Evolutionary conservation across 208 protist species (phyloP).

Genomic region (Tritrichomonas musculus): DNA sequence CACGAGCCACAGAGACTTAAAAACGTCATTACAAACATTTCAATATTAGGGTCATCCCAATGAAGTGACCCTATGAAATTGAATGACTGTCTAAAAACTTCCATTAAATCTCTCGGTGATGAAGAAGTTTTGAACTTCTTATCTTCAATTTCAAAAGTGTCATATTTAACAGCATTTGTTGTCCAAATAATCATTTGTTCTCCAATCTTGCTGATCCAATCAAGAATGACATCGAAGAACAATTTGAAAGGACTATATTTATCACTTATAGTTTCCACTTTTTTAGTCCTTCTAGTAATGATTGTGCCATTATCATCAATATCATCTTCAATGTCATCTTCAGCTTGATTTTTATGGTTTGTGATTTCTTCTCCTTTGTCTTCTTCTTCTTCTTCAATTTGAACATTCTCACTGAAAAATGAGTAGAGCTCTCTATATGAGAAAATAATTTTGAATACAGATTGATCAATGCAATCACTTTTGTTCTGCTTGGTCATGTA

Average conservation of each 20-base stretch:
- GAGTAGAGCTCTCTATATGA: not conserved
- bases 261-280: not conserved
- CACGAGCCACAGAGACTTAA: not conserved
- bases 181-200: not conserved
- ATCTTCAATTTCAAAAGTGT: not conserved
- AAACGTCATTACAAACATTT: not conserved
- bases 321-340: not conserved
- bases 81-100: not conserved
- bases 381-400: not conserved
- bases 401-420: too few relatives aligned
- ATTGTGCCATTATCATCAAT: not conserved
- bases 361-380: not conserved
- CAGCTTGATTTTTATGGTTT: not conserved
- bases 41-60: not conserved
- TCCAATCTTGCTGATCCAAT: not conserved
- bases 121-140: not conserved
- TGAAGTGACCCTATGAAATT: not conserved
- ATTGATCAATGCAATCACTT: too few relatives aligned
- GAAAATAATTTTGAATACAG: not conserved
- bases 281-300: not conserved
- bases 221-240: not conserved
- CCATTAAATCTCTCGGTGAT: not conserved
- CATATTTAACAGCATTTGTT: not conserved
- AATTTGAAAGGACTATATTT: not conserved
- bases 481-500: not conserved